phyloP scores from a whole-genome alignment of 352 stramenopile species.

The Discostella stelligera region DNA sequence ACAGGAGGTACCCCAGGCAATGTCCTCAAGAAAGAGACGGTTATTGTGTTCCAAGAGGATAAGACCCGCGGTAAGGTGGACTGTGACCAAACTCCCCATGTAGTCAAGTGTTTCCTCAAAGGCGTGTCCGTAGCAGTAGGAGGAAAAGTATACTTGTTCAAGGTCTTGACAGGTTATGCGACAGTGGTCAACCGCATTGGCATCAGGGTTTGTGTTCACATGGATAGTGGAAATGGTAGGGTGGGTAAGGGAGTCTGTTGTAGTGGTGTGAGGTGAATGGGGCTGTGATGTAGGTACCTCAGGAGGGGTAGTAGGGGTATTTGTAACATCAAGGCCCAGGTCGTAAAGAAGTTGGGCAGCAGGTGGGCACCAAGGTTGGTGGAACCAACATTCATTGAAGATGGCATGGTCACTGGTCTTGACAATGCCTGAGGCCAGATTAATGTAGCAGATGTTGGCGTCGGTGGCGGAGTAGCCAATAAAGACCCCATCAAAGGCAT shows the following conservation, averaged over 20 bases:
- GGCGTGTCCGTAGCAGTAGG: background rate
- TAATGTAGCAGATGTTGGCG: too few relatives aligned
- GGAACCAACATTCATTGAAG: too few relatives aligned
- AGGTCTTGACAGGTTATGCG: background rate
- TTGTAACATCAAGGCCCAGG: background rate
- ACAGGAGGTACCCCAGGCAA: background rate
- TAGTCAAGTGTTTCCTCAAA: constrained; percentile 11
- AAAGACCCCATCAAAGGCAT: constrained; percentile 22
- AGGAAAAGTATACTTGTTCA: constrained; percentile 4
- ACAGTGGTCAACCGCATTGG: background rate
- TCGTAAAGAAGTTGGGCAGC: constrained; percentile 14
- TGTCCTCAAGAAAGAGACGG: constrained; percentile 5
- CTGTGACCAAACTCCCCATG: background rate
- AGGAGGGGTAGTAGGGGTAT: background rate
- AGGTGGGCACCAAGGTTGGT: background rate
- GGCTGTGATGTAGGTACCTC: too few relatives aligned
- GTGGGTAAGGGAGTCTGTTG: too few relatives aligned
- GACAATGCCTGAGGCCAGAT: too few relatives aligned
- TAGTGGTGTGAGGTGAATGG: too few relatives aligned
- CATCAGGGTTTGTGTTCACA: background rate
- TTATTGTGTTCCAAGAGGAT: background rate
- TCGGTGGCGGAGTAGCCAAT: constrained; percentile 12
- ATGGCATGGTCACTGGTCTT: too few relatives aligned
- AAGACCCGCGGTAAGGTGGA: constrained; percentile 1
- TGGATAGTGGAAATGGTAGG: too few relatives aligned